Evolutionary conservation across 2,329 filamentous ascomycete species (phyloP), one percentile per base, ranked within the genome.

Genomic region (Microsporum canis): DNA sequence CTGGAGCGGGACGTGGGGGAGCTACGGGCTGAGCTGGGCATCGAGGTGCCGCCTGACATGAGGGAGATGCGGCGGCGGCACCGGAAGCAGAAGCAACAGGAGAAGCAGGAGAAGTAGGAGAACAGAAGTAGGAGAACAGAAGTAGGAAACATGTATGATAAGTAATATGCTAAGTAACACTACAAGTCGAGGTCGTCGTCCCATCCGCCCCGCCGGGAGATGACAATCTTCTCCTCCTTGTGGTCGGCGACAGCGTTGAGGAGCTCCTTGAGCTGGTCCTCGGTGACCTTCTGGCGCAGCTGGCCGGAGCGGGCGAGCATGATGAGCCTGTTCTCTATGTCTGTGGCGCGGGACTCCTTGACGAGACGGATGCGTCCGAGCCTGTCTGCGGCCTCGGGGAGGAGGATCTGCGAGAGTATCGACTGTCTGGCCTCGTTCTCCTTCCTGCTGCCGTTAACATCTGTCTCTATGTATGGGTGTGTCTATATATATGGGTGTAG

Each of bases 281-380:
- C 94, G 0, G 88, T 92, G 55, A 99, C 90, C 73, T 96, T 95
- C 64, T 84, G 78, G 60, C 89, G 81, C 68, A 99, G 79, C 79
- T 97, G 94, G 29, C 92, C 91, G 29, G 86, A 84, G 70, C 91
- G 85, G 62, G 94, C 92, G 62, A 99, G 83, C 85, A 87, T 91
- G 74, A 99, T 91, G 61, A 99, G 83, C 58, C 92, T 79, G 80
- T 95, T 91, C 79, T 99, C 94, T 61, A 99, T 84, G 70, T 96
- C 91, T 64, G 82, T 83, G 39, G 94, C 94, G 69, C 94, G 89
- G 68, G 87, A 86, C 73, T 91, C 90, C 77, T 97, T 97, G 71
- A 99, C 94, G 63, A 99, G 85, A 38, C 92, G 88, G 77, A 99
- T 97, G 66, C 94, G 89, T 61, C 89, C 90, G 0, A 99, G 83